A percentile compares a stretch with the other conserved stretches of the same genome.
Evolutionary conservation across 441 rosid genomes (phyloP).

Genomic region (Euphorbia celastroides): DNA sequence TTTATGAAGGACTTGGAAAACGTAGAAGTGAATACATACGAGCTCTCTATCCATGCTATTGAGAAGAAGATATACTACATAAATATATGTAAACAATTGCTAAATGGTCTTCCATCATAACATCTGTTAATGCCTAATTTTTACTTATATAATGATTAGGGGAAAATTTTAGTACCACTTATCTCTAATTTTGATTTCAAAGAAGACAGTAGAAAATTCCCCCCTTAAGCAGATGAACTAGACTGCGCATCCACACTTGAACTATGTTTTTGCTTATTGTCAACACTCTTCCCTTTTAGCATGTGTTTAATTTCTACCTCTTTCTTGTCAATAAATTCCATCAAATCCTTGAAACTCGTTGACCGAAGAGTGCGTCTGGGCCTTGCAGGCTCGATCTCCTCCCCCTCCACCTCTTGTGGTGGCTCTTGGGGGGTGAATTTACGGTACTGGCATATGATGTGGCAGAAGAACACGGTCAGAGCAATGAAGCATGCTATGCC

Average conservation of each 20-base stretch:
- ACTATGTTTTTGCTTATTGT: constrained; percentile 34
- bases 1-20: background rate
- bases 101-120: background rate
- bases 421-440: constrained; percentile 42
- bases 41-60: background rate
- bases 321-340: constrained; percentile 66
- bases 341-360: constrained; percentile 49
- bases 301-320: constrained; percentile 64
- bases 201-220: background rate
- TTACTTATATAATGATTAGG: background rate
- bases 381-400: constrained; percentile 48
- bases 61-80: background rate
- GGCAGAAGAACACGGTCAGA: constrained; percentile 47
- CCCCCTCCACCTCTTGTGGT: constrained; percentile 28
- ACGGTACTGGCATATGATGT: constrained; percentile 50
- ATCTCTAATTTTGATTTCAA: background rate
- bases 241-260: constrained; percentile 32
- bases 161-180: background rate
- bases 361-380: constrained; percentile 32
- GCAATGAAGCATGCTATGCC: constrained; percentile 59
- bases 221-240: constrained; percentile 20
- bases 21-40: background rate
- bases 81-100: background rate
- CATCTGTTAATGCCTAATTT: constrained; percentile 1
- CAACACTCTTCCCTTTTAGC: constrained; percentile 41